Evolutionary conservation across 306 rosid genomes (phyloP).

Genomic region (Hippophae rhamnoides): DNA sequence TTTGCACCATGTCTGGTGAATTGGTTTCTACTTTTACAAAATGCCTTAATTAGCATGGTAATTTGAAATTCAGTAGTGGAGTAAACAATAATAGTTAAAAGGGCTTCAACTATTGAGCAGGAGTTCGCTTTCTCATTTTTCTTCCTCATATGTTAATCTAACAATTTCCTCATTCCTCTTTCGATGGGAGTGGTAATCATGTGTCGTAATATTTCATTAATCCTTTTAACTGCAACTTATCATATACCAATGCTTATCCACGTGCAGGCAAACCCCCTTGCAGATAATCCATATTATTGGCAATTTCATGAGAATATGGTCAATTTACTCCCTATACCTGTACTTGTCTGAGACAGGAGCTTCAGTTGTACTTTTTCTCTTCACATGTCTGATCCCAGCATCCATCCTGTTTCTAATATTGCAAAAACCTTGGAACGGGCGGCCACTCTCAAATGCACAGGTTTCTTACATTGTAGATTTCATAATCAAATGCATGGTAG

Average conservation of each 20-base stretch:
- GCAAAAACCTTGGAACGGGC: slow-evolving; percentile 99
- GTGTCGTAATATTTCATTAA: background rate
- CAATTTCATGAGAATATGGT: slow-evolving; percentile 92
- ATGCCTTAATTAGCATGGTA: too few species aligned
- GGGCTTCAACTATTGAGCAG: too few species aligned
- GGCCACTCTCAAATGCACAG: slow-evolving; percentile 85
- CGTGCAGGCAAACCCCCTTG: slow-evolving; percentile 74
- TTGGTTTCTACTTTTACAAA: too few species aligned
- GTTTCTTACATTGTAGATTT: slow-evolving; percentile 27
- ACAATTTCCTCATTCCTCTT: background rate
- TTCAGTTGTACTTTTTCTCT: slow-evolving; percentile 77
- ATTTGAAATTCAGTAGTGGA: too few species aligned
- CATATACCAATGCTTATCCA: slow-evolving; percentile 14
- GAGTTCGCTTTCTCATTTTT: too few species aligned
- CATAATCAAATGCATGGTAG: background rate
- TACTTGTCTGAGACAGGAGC: slow-evolving; percentile 75
- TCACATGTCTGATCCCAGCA: slow-evolving; percentile 73
- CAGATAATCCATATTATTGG: slow-evolving; percentile 80
- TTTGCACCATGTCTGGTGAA: too few species aligned
- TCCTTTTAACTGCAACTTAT: slow-evolving; percentile 5
- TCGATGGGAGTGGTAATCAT: background rate
- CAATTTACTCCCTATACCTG: slow-evolving; percentile 76
- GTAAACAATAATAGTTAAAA: too few species aligned
- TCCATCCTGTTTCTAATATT: slow-evolving; percentile 63
- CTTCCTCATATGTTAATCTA: background rate